Base-by-base conservation (phyloP, 345 rosid species). In the Bretschneidera sinensis region DNA sequence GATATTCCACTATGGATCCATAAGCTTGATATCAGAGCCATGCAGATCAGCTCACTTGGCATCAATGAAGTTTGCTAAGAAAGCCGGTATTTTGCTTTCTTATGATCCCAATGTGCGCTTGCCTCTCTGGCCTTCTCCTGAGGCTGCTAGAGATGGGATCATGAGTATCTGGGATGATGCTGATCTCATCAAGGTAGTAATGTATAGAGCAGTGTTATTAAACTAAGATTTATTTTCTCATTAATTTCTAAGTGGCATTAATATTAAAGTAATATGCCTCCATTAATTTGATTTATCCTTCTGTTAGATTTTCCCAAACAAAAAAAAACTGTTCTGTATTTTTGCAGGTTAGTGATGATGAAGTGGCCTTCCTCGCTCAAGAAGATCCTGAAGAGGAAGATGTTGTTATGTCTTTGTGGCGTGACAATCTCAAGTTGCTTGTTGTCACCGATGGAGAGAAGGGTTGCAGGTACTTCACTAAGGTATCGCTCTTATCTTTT, bases 1-100 rank as follows among this genome's bases (percentile, higher is more conserved):
- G 69, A 84, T 84, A 4, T 87, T 87, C 60, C 95, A 84, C 49
- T 87, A 80, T 22, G 95, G 95, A 43, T 87, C 95, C 35, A 84
- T 87, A 31, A 84, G 95, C 62, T 59, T 87, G 63, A 84, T 84
- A 62, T 54, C 86, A 0, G 90, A 87, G 72, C 95, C 90, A 1
- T 82, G 90, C 72, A 72, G 86, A 63, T 67, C 84, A 0, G 85
- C 95, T 54, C 90, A 84, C 60, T 24, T 87, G 71, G 86, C 95
- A 5, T 86, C 95, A 25, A 79, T 84, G 83, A 82, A 80, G 76
- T 79, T 88, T 1, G 95, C 95, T 0, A 82, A 71, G 35, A 72
- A 71, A 0, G 86, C 88, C 0, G 85, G 88, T 1, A 23, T 67
- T 47, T 51, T 87, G 69, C 83, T 87, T 0, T 84, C 90, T 15